These are phyloP conservation scores for Thalassiosira mediterranea DNA, from an alignment of 352 stramenopile genomes.

Conservation along the genomic window DNA sequence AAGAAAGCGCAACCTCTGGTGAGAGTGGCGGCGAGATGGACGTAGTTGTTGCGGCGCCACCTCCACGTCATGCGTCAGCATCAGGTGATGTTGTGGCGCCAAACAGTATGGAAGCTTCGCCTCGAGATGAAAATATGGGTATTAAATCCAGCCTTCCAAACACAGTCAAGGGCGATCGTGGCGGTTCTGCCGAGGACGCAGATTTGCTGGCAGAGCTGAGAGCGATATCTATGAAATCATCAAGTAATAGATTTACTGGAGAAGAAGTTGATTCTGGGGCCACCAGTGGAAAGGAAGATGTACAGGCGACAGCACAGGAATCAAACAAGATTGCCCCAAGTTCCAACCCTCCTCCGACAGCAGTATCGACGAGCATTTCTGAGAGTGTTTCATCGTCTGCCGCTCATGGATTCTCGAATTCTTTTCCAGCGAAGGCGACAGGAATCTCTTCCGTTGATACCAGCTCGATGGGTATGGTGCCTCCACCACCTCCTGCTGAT, in stretches of 20 bases:
- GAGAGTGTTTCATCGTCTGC: background rate
- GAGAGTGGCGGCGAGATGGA: background rate
- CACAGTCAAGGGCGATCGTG: constrained; percentile 62
- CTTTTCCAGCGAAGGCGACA: too few relatives aligned
- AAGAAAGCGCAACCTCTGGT: background rate
- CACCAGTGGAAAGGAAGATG: background rate
- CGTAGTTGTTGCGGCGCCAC: background rate
- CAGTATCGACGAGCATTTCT: background rate
- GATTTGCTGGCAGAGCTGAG: constrained; percentile 63
- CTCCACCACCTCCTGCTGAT: background rate
- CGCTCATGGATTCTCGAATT: too few relatives aligned
- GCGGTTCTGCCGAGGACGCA: constrained; percentile 59
- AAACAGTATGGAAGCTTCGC: background rate
- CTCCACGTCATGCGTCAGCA: background rate
- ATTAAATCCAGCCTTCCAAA: constrained; percentile 33
- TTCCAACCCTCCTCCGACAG: background rate
- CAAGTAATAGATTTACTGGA: constrained; percentile 52
- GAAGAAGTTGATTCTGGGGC: constrained; percentile 27
- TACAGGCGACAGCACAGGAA: background rate
- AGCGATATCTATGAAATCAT: constrained; percentile 55
- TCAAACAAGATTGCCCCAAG: background rate
- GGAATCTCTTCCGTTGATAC: background rate
- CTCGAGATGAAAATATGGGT: constrained; percentile 24
- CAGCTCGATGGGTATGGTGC: background rate
- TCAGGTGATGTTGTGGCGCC: background rate